Evolutionary conservation across 495 filamentous ascomycete genomes (phyloP).

Genomic region (Opeltia flavorubescens): DNA sequence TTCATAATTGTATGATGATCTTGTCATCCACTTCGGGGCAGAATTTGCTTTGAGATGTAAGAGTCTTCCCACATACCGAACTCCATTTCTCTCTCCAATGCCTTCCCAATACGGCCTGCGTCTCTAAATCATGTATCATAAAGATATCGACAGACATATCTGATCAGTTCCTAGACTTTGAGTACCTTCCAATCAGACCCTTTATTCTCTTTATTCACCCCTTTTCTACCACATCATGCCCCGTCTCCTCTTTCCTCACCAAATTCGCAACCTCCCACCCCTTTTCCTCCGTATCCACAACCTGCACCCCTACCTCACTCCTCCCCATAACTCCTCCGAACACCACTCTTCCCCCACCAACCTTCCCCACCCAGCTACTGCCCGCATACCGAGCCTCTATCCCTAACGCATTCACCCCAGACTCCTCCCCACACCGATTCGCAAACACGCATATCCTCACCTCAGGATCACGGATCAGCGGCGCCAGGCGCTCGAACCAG

Average conservation of each 20-base stretch:
- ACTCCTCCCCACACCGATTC: conserved; percentile 51
- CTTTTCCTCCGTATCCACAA: conserved; percentile 28
- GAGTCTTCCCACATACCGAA: too few species aligned
- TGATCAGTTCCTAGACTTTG: too few species aligned
- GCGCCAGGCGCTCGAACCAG: conserved; percentile 75
- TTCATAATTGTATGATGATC: too few species aligned
- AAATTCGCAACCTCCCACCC: background rate
- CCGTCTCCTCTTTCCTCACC: background rate
- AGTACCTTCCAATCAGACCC: too few species aligned
- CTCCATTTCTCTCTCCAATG: too few species aligned
- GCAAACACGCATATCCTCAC: conserved; percentile 70
- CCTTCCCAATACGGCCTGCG: too few species aligned
- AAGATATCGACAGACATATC: too few species aligned
- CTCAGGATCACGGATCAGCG: conserved; percentile 31
- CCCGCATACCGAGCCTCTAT: conserved; percentile 53
- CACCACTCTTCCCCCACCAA: conserved; percentile 19
- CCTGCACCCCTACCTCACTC: conserved; percentile 30
- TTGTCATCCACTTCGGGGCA: too few species aligned
- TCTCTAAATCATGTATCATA: too few species aligned
- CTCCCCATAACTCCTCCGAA: conserved; percentile 27
- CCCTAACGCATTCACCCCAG: conserved; percentile 13
- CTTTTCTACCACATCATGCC: background rate
- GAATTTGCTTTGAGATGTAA: too few species aligned
- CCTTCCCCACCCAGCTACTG: conserved; percentile 60
- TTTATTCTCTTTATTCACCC: too few species aligned